A percentile compares a stretch with the other conserved stretches of the same genome.
These are phyloP conservation scores for Curvularia sp. DNA, from an alignment of 2,329 filamentous ascomycete species.

Conservation along the genomic window DNA sequence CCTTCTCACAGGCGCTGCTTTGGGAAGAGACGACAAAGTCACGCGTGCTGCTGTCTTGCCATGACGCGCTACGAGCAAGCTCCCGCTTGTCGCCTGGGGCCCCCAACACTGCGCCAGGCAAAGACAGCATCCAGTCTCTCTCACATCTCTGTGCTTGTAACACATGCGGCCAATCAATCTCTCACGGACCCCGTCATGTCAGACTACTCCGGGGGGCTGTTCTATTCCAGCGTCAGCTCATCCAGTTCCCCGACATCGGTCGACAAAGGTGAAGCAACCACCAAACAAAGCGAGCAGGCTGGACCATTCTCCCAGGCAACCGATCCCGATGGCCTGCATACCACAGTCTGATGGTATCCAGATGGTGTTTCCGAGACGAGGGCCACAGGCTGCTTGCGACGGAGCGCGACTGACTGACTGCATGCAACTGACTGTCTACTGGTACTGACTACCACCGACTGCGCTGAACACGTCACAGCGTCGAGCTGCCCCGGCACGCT, in stretches of 20 bases:
- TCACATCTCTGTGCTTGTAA: background rate
- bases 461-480: constrained; percentile 22
- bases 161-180: background rate
- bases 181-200: background rate
- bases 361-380: constrained; percentile 7
- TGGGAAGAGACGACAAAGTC: constrained; percentile 10
- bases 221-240: background rate
- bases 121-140: background rate
- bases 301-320: background rate
- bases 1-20: constrained; percentile 1
- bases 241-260: background rate
- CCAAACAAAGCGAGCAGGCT: background rate
- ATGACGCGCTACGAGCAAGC: constrained; percentile 9
- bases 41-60: constrained; percentile 14
- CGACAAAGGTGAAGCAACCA: background rate
- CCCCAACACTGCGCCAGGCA: background rate
- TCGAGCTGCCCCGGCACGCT: constrained; percentile 2
- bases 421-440: no score
- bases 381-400: constrained; percentile 6
- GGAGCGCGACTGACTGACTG: background rate
- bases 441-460: background rate
- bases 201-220: background rate
- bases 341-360: constrained; percentile 1
- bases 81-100: background rate
- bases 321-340: constrained; percentile 6